Evolutionary conservation across 2,329 filamentous ascomycete species (phyloP).

Genomic region (Cytospora schulzeri): DNA sequence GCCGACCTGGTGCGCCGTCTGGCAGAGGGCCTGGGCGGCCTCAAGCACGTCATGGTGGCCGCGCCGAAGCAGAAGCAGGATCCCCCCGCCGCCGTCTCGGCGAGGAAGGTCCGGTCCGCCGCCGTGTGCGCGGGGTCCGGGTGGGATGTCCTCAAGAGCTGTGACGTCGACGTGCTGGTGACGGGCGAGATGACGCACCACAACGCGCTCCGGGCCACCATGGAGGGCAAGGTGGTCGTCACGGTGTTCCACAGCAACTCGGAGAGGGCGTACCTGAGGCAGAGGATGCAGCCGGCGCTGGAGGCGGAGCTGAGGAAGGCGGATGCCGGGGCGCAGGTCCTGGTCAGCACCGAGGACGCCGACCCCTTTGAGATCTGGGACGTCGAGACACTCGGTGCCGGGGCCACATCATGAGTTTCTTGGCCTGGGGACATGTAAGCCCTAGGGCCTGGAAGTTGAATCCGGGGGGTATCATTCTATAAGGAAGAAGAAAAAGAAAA

Average conservation of each 20-base stretch:
- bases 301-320: slow-evolving; percentile 58
- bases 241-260: slow-evolving; percentile 92
- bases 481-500: no score
- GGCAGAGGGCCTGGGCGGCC: slow-evolving; percentile 68
- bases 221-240: slow-evolving; percentile 80
- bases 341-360: slow-evolving; percentile 76
- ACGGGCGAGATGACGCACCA: slow-evolving; percentile 95
- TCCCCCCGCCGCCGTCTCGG: slow-evolving; percentile 31
- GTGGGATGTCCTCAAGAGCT: slow-evolving; percentile 69
- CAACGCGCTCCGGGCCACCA: slow-evolving; percentile 82
- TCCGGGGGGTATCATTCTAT: slow-evolving; percentile 17
- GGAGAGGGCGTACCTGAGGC: slow-evolving; percentile 78
- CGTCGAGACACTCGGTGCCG: slow-evolving; percentile 37
- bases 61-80: slow-evolving; percentile 31
- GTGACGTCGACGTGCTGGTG: slow-evolving; percentile 77
- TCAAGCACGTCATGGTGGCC: slow-evolving; percentile 43
- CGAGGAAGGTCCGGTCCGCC: slow-evolving; percentile 62
- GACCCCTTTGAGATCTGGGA: slow-evolving; percentile 86
- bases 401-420: slow-evolving; percentile 21
- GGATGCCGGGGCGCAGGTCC: slow-evolving; percentile 58
- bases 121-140: slow-evolving; percentile 92
- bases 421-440: not conserved
- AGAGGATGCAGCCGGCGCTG: slow-evolving; percentile 69
- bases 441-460: not conserved
- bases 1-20: slow-evolving; percentile 53